Evolutionary conservation across 2,329 filamentous ascomycete species (phyloP).

Genomic region (Camptophora hylomeconis): DNA sequence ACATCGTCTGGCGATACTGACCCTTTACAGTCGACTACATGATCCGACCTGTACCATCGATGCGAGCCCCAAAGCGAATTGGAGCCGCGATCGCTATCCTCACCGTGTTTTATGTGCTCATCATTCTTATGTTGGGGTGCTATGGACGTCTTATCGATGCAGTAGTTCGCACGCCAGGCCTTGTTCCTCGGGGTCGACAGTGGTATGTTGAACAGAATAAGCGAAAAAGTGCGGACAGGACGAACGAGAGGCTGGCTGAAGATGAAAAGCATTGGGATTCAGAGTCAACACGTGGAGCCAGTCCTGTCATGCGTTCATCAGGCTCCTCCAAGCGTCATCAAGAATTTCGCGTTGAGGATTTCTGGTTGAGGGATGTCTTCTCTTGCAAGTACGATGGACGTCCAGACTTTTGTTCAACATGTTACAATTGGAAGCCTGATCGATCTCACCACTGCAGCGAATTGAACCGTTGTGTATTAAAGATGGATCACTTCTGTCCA

Average conservation of each 20-base stretch:
- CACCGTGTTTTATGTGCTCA: conserved; percentile 57
- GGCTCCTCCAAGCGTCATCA: conserved; percentile 1
- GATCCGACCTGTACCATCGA: conserved; percentile 35
- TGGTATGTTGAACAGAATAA: conserved; percentile 19
- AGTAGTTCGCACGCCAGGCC: conserved; percentile 58
- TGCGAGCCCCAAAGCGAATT: conserved; percentile 28
- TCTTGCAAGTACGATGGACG: conserved; percentile 69
- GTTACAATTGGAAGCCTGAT: conserved; percentile 78
- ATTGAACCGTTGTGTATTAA: conserved; percentile 64
- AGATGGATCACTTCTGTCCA: conserved; percentile 94
- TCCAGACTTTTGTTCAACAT: conserved; percentile 77
- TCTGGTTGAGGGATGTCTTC: conserved; percentile 57
- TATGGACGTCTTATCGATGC: conserved; percentile 61
- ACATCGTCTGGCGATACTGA: conserved; percentile 36
- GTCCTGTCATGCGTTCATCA: conserved; percentile 19
- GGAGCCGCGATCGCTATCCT: conserved; percentile 57
- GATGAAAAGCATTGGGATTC: conserved; percentile 11
- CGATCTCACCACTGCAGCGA: conserved; percentile 78
- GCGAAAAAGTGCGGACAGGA: conserved; percentile 5
- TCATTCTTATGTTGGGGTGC: conserved; percentile 50
- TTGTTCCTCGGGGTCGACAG: conserved; percentile 51
- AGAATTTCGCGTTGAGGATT: conserved; percentile 16
- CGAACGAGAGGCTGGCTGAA: conserved; percentile 4
- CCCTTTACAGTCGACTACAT: conserved; percentile 70
- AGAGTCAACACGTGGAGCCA: conserved; percentile 11